phyloP scores from a whole-genome alignment of 2,329 filamentous ascomycete genomes.

The Arthroderma sp. region DNA sequence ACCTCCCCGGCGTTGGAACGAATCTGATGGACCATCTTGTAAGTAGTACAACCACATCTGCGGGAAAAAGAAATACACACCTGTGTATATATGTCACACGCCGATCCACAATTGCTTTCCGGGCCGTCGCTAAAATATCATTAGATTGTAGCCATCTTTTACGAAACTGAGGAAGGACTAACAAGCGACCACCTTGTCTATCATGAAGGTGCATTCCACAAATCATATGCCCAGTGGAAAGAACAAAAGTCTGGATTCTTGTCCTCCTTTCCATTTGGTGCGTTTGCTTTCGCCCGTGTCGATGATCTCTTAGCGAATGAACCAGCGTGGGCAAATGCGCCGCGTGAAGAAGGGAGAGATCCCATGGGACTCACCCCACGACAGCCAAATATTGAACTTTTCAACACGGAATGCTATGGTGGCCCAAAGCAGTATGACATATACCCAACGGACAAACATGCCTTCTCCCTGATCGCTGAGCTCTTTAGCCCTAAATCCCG shows the following conservation, averaged over 20 bases:
- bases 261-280: conserved; percentile 51
- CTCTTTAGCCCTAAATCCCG: conserved; percentile 46
- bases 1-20: conserved; percentile 27
- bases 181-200: conserved; percentile 48
- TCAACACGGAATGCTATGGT: conserved; percentile 51
- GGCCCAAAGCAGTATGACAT: conserved; percentile 47
- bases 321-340: conserved; percentile 43
- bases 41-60: conserved; percentile 24
- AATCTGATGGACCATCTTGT: conserved; percentile 32
- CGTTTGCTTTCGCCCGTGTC: conserved; percentile 50
- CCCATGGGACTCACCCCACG: conserved; percentile 48
- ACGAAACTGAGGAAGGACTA: conserved; percentile 43
- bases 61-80: not conserved
- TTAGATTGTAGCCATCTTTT: conserved; percentile 48
- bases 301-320: conserved; percentile 47
- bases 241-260: conserved; percentile 47
- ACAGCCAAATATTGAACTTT: conserved; percentile 53
- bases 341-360: conserved; percentile 42
- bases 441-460: conserved; percentile 43
- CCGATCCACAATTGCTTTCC: not conserved
- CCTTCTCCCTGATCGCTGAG: conserved; percentile 48
- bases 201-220: conserved; percentile 41
- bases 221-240: conserved; percentile 45
- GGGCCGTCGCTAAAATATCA: not conserved
- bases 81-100: not conserved